These are phyloP conservation scores for Spencermartinsiella ligniputridi DNA, from an alignment of 1,139 yeast genomes.

Conservation along the genomic window DNA sequence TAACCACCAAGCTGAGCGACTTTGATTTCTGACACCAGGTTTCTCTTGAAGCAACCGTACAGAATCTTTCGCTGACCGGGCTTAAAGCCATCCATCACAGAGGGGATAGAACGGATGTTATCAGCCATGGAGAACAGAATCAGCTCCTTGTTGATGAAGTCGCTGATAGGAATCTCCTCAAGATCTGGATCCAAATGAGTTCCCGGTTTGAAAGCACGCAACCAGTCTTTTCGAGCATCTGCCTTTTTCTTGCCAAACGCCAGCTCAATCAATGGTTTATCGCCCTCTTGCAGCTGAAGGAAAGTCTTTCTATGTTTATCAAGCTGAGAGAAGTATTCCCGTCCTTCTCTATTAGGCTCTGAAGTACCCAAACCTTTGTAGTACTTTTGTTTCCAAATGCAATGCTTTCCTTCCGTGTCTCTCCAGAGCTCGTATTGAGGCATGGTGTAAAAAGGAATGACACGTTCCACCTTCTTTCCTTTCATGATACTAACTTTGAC, in stretches of 20 bases:
- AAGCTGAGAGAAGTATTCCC: constrained; percentile 83
- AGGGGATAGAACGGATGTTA: constrained; percentile 91
- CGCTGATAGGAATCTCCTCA: constrained; percentile 78
- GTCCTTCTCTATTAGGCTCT: constrained; percentile 63
- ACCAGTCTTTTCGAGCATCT: constrained; percentile 97
- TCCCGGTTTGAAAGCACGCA: constrained; percentile 84
- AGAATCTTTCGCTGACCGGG: constrained; percentile 97
- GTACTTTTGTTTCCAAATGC: constrained; percentile 90
- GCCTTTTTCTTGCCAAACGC: constrained; percentile 96
- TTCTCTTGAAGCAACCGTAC: constrained; percentile 82
- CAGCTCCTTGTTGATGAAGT: constrained; percentile 91
- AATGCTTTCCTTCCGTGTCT: constrained; percentile 67
- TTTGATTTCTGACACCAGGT: constrained; percentile 71
- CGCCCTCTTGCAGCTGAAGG: constrained; percentile 77
- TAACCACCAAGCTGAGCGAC: constrained; percentile 92
- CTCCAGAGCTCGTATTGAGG: constrained; percentile 97
- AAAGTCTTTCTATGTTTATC: constrained; percentile 84
- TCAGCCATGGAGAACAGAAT: constrained; percentile 96
- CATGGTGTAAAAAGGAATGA: constrained; percentile 83
- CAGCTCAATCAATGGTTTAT: constrained; percentile 75
- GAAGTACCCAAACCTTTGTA: constrained; percentile 99
- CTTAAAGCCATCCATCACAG: constrained; percentile 89
- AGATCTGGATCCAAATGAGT: constrained; percentile 85
- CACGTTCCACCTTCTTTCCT: constrained; percentile 52
- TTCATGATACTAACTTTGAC: constrained; percentile 78